phyloP scores from a whole-genome alignment of 768 basidiomycete genomes.

The Amanita rubescens region DNA sequence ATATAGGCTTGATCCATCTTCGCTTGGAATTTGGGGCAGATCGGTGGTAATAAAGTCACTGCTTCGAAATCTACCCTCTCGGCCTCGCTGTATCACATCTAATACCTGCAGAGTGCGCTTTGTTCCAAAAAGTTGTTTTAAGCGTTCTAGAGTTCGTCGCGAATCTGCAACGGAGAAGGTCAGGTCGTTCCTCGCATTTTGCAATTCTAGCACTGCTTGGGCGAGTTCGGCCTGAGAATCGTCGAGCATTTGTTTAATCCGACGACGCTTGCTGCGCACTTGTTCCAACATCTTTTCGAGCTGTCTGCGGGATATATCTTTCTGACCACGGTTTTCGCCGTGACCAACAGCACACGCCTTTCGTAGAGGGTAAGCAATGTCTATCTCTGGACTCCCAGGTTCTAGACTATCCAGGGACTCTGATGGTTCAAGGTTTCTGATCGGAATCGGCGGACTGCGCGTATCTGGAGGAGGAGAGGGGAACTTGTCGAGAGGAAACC shows the following conservation, averaged over 20 bases:
- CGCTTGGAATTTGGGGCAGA: background rate
- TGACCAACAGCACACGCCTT: background rate
- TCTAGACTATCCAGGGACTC: background rate
- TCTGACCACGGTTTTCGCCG: background rate
- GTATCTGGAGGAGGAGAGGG: background rate
- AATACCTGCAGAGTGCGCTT: background rate
- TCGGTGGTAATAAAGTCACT: background rate
- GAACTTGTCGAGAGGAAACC: background rate
- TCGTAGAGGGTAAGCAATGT: conserved; percentile 4
- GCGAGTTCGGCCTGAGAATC: conserved; percentile 1
- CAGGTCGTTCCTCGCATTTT: conserved; percentile 4
- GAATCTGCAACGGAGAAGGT: background rate
- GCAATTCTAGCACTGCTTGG: background rate
- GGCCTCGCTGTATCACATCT: background rate
- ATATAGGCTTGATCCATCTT: background rate
- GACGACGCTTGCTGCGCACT: background rate
- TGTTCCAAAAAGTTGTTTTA: background rate
- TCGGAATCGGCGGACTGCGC: background rate
- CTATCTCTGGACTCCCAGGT: background rate
- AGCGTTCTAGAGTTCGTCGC: background rate
- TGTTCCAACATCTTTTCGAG: conserved; percentile 4
- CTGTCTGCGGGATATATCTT: background rate
- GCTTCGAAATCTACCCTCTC: background rate
- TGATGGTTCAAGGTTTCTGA: background rate
- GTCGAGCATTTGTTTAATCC: background rate